A percentile compares a stretch with the other conserved stretches of the same genome.
These are phyloP conservation scores for Fusarium sp. DNA, from an alignment of 2,329 filamentous ascomycete species.

Conservation along the genomic window DNA sequence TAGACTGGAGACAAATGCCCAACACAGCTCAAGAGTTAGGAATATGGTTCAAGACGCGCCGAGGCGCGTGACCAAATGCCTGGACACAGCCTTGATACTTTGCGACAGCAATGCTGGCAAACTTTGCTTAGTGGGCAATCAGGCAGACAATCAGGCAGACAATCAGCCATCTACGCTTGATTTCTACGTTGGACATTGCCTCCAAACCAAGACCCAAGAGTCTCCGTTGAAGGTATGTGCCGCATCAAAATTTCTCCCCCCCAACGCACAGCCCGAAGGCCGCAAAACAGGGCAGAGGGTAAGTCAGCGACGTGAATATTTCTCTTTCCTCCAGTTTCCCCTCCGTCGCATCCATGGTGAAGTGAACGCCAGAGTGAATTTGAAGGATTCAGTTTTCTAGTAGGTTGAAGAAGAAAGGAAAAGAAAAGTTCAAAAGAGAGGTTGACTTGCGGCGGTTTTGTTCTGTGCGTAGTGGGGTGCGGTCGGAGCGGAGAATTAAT, in stretches of 20 bases:
- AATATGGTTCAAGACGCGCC: not conserved
- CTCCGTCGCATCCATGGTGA: constrained; percentile 65
- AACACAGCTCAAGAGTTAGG: not conserved
- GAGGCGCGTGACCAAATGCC: not conserved
- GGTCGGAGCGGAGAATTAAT: constrained; percentile 43
- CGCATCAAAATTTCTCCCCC: constrained; percentile 50
- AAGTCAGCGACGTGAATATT: constrained; percentile 56
- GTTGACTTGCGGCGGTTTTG: constrained; percentile 26
- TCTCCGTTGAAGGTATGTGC: constrained; percentile 41
- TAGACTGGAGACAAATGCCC: not conserved
- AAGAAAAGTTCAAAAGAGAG: constrained; percentile 30
- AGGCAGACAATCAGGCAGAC: not conserved
- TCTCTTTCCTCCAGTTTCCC: constrained; percentile 76
- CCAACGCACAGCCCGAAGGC: constrained; percentile 45
- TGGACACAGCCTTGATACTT: not conserved
- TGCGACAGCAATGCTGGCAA: not conserved
- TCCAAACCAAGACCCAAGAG: not conserved
- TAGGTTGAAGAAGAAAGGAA: constrained; percentile 51
- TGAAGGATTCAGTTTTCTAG: constrained; percentile 60
- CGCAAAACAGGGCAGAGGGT: constrained; percentile 56
- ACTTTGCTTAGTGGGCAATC: not conserved
- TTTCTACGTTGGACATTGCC: not conserved
- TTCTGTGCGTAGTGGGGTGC: constrained; percentile 9
- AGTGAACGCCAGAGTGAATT: constrained; percentile 73
- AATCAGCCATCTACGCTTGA: not conserved